Evolutionary conservation across 345 rosid genomes (phyloP).

Genomic region (Citrus unshiu): DNA sequence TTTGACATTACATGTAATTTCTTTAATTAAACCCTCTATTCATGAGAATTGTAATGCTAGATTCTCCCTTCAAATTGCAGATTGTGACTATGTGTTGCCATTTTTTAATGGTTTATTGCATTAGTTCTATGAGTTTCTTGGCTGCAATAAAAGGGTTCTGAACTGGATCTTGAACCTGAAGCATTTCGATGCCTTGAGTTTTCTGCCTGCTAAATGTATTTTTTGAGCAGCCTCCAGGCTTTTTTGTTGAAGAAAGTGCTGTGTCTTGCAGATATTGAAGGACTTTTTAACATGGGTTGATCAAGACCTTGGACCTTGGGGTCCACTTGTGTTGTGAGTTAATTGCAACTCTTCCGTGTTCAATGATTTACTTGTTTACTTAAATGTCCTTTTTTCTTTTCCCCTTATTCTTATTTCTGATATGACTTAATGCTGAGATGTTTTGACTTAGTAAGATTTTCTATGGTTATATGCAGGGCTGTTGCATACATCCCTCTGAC

Average conservation of each 20-base stretch:
- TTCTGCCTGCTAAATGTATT: background rate
- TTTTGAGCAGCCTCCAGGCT: background rate
- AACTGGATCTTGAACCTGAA: background rate
- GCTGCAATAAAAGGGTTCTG: background rate
- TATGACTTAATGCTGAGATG: background rate
- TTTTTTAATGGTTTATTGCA: background rate
- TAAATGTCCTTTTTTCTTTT: background rate
- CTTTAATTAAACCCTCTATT: background rate
- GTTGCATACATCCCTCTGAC: slow-evolving; percentile 94
- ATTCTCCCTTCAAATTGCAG: background rate
- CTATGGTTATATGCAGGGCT: slow-evolving; percentile 52
- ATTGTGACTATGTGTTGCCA: background rate
- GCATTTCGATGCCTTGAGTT: background rate
- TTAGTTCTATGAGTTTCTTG: slow-evolving; percentile 6
- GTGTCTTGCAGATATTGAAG: slow-evolving; percentile 68
- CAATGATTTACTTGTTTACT: background rate
- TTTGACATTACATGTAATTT: background rate
- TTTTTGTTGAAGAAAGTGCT: slow-evolving; percentile 15
- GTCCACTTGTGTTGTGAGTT: slow-evolving; percentile 92
- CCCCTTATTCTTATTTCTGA: background rate
- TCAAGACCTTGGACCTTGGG: slow-evolving; percentile 94
- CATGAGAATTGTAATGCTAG: background rate
- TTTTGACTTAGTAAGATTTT: slow-evolving; percentile 4
- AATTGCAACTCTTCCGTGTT: background rate
- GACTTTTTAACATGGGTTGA: slow-evolving; percentile 96